Base-by-base conservation (phyloP, 306 rosid genomes). In the Lathyrus oleraceus region DNA sequence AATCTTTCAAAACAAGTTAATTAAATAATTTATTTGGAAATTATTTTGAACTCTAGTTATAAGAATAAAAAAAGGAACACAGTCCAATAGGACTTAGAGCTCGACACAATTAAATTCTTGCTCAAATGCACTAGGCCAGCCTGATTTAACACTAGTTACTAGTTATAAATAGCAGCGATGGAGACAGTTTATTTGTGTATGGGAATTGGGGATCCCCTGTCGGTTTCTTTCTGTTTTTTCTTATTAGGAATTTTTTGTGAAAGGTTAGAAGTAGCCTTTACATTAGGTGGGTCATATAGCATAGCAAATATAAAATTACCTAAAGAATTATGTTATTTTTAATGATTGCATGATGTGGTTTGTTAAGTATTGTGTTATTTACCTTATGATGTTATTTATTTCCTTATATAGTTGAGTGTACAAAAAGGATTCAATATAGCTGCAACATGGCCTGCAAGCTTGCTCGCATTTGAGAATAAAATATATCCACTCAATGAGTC, bases 381-480 rank as follows among this genome's bases (percentile, higher is more conserved):
- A 52, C 15, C 61, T 62, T 73, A 81, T 73, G 80, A 69, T 63
- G 71, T 27, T 70, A 28, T 67, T 43, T 64, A 68, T 80, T 35
- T 51, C 42, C 74, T 35, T 30, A 13, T 76, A 74, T 81, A 90
- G 92, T 53, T 76, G 76, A 80, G 70, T 17, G 16, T 9, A 47
- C 84, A 42, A 73, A 84, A 78, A 58, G 83, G 69, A 71, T 81
- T 65, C 20, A 61, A 16, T 8, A 71, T 81, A 69, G 83, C 77
- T 61, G 81, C 13, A 38, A 87, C 83, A 32, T 79, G 91, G 85
- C 88, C 78, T 62, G 96, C 95, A 58, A 94, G 92, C 85, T 82
- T 94, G 82, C 92, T 88, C 12, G 68, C 89, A 53, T 90, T 94
- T 80, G 91, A 85, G 80, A 84, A 77, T 77, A 77, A 66, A 76